Evolutionary conservation across 1,284 basidiomycete species (phyloP).

Genomic region (Leccinum griseonigrum): DNA sequence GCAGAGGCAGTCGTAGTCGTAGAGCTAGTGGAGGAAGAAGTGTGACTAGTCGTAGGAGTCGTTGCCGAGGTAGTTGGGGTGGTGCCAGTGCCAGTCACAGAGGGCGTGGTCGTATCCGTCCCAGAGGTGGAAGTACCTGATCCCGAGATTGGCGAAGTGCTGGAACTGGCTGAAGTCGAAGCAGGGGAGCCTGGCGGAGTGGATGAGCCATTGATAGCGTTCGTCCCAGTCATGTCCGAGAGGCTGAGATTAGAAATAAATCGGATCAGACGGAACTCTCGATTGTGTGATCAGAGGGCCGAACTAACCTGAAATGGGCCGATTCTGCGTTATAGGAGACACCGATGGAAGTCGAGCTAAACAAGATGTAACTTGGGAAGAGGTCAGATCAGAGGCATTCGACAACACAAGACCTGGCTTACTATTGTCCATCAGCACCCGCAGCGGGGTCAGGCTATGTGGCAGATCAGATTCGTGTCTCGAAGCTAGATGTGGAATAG

Average conservation of each 20-base stretch:
- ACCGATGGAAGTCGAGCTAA: constrained; percentile 42
- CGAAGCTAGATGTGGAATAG: not conserved
- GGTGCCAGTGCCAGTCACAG: not conserved
- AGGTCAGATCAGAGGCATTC: constrained; percentile 6
- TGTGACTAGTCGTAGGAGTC: not conserved
- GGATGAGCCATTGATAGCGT: constrained; percentile 35
- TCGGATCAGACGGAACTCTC: constrained; percentile 5
- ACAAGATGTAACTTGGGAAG: constrained; percentile 47
- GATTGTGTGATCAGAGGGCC: not conserved
- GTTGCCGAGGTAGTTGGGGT: constrained; percentile 7
- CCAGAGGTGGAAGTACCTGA: constrained; percentile 10
- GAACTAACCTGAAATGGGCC: constrained; percentile 50
- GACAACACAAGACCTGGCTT: not conserved
- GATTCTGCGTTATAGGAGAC: constrained; percentile 46
- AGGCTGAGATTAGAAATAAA: constrained; percentile 38
- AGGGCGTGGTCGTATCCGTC: not conserved
- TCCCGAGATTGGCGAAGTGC: not conserved
- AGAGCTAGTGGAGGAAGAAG: constrained; percentile 6
- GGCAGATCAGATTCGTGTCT: not conserved
- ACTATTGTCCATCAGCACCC: constrained; percentile 27
- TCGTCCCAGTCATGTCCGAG: constrained; percentile 51
- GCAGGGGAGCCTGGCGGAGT: constrained; percentile 38
- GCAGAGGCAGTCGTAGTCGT: constrained; percentile 14
- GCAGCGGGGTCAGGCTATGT: constrained; percentile 17
- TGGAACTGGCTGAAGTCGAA: not conserved